Percentiles rank a stretch among this genome's conserved stretches.
Evolutionary conservation across 305 asterid genomes (phyloP).

Genomic region (Stenogyne calaminthoides): DNA sequence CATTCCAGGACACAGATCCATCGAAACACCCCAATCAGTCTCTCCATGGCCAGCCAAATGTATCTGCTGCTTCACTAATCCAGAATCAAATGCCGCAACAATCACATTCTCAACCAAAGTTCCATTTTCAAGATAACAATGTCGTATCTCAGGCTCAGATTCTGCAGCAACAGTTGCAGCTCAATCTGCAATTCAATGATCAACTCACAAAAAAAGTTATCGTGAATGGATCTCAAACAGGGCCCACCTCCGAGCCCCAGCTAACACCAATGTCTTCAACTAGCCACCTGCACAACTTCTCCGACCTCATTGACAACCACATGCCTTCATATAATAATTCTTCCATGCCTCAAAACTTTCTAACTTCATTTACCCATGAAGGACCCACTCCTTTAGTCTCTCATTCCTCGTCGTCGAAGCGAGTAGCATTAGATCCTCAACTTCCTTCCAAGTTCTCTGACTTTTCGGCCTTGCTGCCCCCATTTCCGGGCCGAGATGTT

Average conservation of each 20-base stretch:
- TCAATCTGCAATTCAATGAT: constrained; percentile 50
- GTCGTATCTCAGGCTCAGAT: constrained; percentile 68
- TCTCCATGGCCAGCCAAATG: constrained; percentile 60
- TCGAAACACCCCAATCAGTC: constrained; percentile 56
- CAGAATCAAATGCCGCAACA: constrained; percentile 70
- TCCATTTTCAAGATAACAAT: constrained; percentile 54
- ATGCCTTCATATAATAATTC: constrained; percentile 47
- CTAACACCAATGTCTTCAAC: constrained; percentile 52
- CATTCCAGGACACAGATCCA: constrained; percentile 59
- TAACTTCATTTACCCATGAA: constrained; percentile 59
- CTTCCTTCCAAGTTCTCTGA: constrained; percentile 65
- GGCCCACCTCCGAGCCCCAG: constrained; percentile 54
- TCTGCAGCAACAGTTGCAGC: constrained; percentile 65
- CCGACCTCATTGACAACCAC: constrained; percentile 60
- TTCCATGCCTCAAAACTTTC: constrained; percentile 51
- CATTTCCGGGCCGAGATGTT: constrained; percentile 61
- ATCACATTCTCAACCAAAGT: constrained; percentile 56
- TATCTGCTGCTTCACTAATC: constrained; percentile 43
- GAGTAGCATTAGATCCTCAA: constrained; percentile 71
- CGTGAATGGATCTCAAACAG: constrained; percentile 46
- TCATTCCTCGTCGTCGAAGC: constrained; percentile 52
- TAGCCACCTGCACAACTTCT: constrained; percentile 60
- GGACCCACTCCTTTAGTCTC: constrained; percentile 54
- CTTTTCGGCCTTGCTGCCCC: constrained; percentile 56
- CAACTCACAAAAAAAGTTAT: constrained; percentile 46